A percentile compares a stretch with the other conserved stretches of the same genome.
Evolutionary conservation across 2,329 filamentous ascomycete genomes (phyloP).

Genomic region (Pseudogymnoascus sp.): DNA sequence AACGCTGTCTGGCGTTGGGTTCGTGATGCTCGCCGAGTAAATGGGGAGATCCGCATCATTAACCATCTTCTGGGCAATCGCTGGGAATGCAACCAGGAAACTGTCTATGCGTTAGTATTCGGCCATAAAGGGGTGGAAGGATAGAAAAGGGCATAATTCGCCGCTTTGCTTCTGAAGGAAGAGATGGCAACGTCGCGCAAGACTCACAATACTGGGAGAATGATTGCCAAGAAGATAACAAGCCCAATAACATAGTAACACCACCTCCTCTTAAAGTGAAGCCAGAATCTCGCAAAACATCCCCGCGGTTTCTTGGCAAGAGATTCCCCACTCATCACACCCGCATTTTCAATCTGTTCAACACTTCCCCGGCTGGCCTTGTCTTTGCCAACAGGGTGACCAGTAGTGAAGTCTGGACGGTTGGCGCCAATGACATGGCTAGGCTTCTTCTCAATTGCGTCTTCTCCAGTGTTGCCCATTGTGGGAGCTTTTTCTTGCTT

Average conservation of each 20-base stretch:
- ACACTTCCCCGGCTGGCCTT: not conserved
- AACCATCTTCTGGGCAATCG: constrained; percentile 33
- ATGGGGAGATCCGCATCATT: constrained; percentile 32
- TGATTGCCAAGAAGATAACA: constrained; percentile 33
- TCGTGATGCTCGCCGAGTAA: constrained; percentile 29
- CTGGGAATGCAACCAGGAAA: constrained; percentile 34
- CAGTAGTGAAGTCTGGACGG: not conserved
- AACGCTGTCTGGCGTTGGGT: constrained; percentile 29
- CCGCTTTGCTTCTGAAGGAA: not conserved
- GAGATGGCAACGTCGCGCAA: not conserved
- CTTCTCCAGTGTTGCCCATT: not conserved
- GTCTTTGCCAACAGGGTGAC: not conserved
- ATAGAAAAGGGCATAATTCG: no score
- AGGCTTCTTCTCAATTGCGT: not conserved
- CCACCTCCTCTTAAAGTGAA: constrained; percentile 34
- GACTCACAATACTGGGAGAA: constrained; percentile 25
- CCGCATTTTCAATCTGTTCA: not conserved
- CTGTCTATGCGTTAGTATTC: constrained; percentile 19
- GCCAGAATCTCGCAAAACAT: constrained; percentile 20
- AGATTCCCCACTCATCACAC: not conserved
- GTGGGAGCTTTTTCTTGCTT: not conserved
- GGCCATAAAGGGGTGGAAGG: not conserved
- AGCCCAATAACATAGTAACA: constrained; percentile 30
- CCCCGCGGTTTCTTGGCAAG: not conserved
- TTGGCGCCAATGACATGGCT: not conserved